phyloP scores from a whole-genome alignment of 148 eudicot species.

The Fagopyrum tataricum region DNA sequence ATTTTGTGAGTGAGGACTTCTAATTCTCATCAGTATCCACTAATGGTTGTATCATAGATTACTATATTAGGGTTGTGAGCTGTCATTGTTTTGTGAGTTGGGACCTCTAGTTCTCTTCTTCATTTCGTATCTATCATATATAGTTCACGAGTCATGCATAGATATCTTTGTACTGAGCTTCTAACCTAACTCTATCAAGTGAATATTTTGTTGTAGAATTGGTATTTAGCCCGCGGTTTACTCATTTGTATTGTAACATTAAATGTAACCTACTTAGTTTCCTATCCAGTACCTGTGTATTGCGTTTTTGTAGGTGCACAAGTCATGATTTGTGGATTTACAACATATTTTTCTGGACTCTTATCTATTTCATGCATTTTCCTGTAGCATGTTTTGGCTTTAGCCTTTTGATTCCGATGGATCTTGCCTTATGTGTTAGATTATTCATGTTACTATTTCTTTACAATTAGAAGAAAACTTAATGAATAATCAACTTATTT shows the following conservation, averaged over 20 bases:
- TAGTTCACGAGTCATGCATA: not conserved
- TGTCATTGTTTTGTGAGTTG: no score
- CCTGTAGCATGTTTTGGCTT: not conserved
- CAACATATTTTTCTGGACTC: not conserved
- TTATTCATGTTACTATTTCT: no score
- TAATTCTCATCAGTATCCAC: not conserved
- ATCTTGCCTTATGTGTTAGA: no score
- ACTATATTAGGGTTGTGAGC: no score
- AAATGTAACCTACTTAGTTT: no score
- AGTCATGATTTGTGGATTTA: not conserved
- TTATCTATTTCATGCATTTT: not conserved
- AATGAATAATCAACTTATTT: no score
- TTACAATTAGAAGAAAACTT: no score
- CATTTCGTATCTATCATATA: no score
- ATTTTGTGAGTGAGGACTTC: not conserved
- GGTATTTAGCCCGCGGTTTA: not conserved
- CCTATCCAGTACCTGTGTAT: no score
- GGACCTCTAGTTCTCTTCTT: no score
- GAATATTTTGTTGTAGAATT: not conserved
- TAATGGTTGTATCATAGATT: not conserved
- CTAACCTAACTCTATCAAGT: not conserved
- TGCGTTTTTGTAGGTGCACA: no score
- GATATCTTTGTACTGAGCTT: not conserved
- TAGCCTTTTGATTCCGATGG: not conserved
- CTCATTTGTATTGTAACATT: no score